phyloP scores from a whole-genome alignment of 2,329 filamentous ascomycete species.

The Venturia asperata region DNA sequence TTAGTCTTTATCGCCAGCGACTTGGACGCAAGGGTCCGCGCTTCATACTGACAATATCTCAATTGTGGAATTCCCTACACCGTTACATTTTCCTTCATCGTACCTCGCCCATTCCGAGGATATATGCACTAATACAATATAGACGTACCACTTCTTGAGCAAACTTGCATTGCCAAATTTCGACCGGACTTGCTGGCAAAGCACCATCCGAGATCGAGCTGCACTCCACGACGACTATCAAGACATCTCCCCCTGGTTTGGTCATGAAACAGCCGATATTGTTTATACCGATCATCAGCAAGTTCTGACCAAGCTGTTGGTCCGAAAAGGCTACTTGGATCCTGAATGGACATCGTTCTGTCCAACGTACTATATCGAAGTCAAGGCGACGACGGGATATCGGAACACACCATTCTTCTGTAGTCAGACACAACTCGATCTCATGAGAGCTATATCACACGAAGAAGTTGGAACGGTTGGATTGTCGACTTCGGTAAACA shows the following conservation, averaged over 20 bases:
- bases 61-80: too few species aligned
- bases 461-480: too few species aligned
- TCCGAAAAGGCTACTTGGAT: conserved; percentile 33
- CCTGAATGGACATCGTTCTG: too few species aligned
- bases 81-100: too few species aligned
- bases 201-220: conserved; percentile 40
- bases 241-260: conserved; percentile 36
- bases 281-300: conserved; percentile 36
- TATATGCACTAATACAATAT: too few species aligned
- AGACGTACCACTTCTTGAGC: too few species aligned
- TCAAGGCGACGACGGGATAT: conserved; percentile 41
- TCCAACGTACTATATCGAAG: conserved; percentile 45
- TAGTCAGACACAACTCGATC: conserved; percentile 40
- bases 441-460: too few species aligned
- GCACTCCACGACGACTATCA: conserved; percentile 37
- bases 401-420: conserved; percentile 41
- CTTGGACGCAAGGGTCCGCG: too few species aligned
- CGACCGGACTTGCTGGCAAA: conserved; percentile 40
- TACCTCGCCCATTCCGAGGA: too few species aligned
- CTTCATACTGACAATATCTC: too few species aligned
- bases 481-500: conserved; percentile 16
- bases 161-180: too few species aligned
- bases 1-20: too few species aligned
- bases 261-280: conserved; percentile 43
- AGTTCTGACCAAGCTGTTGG: conserved; percentile 33